Conservation (phyloP, 2,329 filamentous ascomycete genomes). For the Ascochyta fabae region DNA sequence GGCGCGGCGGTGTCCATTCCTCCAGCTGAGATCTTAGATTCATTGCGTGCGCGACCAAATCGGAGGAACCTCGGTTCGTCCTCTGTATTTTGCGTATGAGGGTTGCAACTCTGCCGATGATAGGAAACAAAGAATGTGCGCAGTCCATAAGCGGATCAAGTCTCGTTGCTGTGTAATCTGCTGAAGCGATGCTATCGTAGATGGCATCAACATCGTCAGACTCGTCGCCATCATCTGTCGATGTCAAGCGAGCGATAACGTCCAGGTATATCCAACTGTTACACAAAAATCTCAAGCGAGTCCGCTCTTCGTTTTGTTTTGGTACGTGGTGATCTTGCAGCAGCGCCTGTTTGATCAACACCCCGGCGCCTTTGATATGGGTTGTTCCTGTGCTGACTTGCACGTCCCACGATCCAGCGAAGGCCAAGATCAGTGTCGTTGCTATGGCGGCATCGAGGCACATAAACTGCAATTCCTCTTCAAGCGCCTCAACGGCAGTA, state of each 20-base stretch:
- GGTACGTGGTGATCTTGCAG: slow-evolving; percentile 53
- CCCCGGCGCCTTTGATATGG: slow-evolving; percentile 71
- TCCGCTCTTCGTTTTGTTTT: slow-evolving; percentile 50
- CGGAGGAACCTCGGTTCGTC: slow-evolving; percentile 63
- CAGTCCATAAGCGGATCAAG: slow-evolving; percentile 77
- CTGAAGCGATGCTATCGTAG: slow-evolving; percentile 45
- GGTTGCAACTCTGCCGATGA: slow-evolving; percentile 70
- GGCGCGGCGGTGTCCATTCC: slow-evolving; percentile 65
- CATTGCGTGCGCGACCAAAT: slow-evolving; percentile 67
- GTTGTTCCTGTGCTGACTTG: slow-evolving; percentile 72
- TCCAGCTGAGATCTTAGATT: slow-evolving; percentile 67
- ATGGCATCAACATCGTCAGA: slow-evolving; percentile 58
- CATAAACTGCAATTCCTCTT: slow-evolving; percentile 67
- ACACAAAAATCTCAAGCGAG: slow-evolving; percentile 69
- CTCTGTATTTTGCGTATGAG: slow-evolving; percentile 68
- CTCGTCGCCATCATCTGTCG: slow-evolving; percentile 64
- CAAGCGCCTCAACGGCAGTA: slow-evolving; percentile 65
- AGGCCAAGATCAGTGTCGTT: slow-evolving; percentile 72
- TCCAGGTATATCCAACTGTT: slow-evolving; percentile 78
- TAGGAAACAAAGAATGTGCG: slow-evolving; percentile 69
- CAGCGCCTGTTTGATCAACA: slow-evolving; percentile 67
- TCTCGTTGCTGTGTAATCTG: slow-evolving; percentile 54
- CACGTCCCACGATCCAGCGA: slow-evolving; percentile 74
- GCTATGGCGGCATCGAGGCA: slow-evolving; percentile 69
- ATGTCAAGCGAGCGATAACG: slow-evolving; percentile 72